Evolutionary conservation across 495 filamentous ascomycete genomes (phyloP), one percentile per base, ranked within the genome.

Genomic region (Aspergillus biplanus): DNA sequence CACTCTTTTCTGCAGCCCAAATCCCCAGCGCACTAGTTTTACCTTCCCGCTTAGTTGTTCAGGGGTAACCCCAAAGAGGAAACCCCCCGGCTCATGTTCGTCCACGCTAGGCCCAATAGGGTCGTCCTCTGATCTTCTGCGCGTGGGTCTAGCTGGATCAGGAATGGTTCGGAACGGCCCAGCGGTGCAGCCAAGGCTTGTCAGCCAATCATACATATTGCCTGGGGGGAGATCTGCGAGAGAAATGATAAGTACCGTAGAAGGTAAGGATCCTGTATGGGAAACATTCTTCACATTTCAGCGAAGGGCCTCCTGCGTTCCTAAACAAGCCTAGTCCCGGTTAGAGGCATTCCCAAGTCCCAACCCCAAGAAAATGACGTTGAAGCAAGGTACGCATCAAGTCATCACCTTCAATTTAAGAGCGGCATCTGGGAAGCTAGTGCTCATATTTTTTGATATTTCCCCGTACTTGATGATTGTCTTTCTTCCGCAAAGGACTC

Each of bases 51-150:
- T 31, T 32, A 52, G 21, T 27, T 27, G 21, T 61, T 65, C 58
- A 65, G 63, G 63, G 62, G 63, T 42, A 56, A 31, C 27, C 59
- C 58, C 9, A 32, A 61, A 58, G 31, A 52, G 63, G 63, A 61
- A 65, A 50, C 31, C 46, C 11, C 52, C 54, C 54, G 46, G 34
- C 57, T 27, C 9, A 9, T 35, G 42, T 53, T 53, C 34, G 35
- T 35, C 37, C 34, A 34, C 21, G 44, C 59, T 62, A 48, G 6
- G 8, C 64, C 55, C 0, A 2, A 39, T 9, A 0, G 0, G 52
- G 35, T 37, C 53, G 31, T 32, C 16, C 34, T 35, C 39, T 55
- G 37, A 53, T 54, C 52, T 52, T 55, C 59, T 61, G 33, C 42
- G 13, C 13, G 7, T 52, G 21, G 50, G 35, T 21, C 55, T 57